Conservation (phyloP, 805 yeast species). For the Kuraishia ogatae region DNA sequence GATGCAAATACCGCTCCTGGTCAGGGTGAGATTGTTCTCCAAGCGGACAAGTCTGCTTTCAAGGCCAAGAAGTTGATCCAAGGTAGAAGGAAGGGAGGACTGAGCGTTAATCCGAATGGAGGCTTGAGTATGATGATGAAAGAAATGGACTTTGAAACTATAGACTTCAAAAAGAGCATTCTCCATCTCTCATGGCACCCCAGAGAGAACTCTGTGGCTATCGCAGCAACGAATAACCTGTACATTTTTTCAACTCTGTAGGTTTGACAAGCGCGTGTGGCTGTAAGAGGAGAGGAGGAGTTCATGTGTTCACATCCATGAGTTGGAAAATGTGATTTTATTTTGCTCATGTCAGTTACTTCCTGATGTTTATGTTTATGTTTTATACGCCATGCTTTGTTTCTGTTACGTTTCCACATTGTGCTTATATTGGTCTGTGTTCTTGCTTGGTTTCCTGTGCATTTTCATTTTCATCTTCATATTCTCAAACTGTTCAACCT, state of each 20-base stretch:
- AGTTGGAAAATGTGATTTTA: neutral
- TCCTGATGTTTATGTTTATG: neutral
- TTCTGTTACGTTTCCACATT: neutral
- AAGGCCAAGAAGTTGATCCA: slow-evolving; percentile 63
- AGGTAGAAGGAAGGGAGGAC: slow-evolving; percentile 11
- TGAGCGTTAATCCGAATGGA: slow-evolving; percentile 11
- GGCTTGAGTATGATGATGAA: slow-evolving; percentile 37
- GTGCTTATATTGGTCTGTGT: neutral
- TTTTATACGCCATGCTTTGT: neutral
- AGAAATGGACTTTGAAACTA: slow-evolving; percentile 64
- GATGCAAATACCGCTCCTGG: slow-evolving; percentile 19
- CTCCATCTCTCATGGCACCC: slow-evolving; percentile 99
- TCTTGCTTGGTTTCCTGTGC: neutral
- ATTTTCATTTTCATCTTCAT: neutral
- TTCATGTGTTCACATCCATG: neutral
- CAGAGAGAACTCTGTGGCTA: slow-evolving; percentile 88
- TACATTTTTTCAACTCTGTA: slow-evolving; percentile 74
- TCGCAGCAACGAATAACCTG: slow-evolving; percentile 95
- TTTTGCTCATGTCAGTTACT: neutral
- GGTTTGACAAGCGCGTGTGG: slow-evolving; percentile 4
- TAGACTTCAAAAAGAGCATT: slow-evolving; percentile 91
- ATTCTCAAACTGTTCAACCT: neutral
- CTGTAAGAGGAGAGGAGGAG: too few species aligned
- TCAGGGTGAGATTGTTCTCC: slow-evolving; percentile 68
- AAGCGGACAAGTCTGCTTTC: slow-evolving; percentile 97